Conservation (phyloP, 805 yeast species). For the Candida corydali region DNA sequence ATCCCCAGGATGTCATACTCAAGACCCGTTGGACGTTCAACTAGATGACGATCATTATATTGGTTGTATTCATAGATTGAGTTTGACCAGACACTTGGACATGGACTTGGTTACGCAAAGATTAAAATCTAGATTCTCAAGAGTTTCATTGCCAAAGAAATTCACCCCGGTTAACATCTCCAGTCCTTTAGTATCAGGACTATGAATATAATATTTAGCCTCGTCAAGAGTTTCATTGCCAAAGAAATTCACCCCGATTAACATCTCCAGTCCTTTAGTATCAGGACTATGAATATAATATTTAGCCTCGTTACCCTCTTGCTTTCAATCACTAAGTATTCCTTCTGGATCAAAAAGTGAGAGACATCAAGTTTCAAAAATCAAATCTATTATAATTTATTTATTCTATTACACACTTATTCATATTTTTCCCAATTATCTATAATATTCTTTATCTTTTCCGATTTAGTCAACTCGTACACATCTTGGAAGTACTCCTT, state of each 20-base stretch:
- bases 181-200: conserved; percentile 48
- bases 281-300: conserved; percentile 13
- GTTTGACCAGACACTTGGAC: conserved; percentile 89
- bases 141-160: conserved; percentile 88
- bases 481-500: conserved; percentile 98
- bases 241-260: conserved; percentile 81
- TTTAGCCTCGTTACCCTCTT: too few relatives aligned
- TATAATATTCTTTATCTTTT: conserved; percentile 81
- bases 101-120: conserved; percentile 82
- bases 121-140: conserved; percentile 71
- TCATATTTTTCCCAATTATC: conserved; percentile 93
- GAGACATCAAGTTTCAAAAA: too few relatives aligned
- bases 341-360: too few relatives aligned
- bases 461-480: conserved; percentile 84
- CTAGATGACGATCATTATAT: conserved; percentile 94
- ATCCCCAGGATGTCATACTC: conserved; percentile 98
- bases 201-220: conserved; percentile 10
- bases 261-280: conserved; percentile 66
- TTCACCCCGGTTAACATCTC: conserved; percentile 86
- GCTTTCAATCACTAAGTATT: too few relatives aligned
- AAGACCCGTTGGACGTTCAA: conserved; percentile 95
- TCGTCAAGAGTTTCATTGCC: neutral
- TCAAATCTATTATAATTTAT: neutral
- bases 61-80: conserved; percentile 88
- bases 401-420: neutral